Evolutionary conservation across 2,329 filamentous ascomycete genomes (phyloP), one percentile per base, ranked within the genome.

Genomic region (Claviceps humidiphila): DNA sequence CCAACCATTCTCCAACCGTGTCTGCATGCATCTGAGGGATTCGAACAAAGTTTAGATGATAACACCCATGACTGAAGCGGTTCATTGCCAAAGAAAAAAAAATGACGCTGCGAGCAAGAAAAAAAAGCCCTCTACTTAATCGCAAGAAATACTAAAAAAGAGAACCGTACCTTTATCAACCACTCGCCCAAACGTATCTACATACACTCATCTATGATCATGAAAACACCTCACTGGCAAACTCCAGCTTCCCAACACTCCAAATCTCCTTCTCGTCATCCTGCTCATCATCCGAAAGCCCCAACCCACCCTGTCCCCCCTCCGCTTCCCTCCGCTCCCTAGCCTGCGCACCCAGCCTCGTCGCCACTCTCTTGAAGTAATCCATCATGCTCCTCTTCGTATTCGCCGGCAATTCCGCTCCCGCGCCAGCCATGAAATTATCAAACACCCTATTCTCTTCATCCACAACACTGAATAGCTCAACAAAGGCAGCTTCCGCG

Each of bases 211-310:
- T 38, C 11, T 47, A 22, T 13, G 14, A 9, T 55, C 71, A 71
- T 46, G 68, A 66, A 63, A 77, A 76, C 6, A 72, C 66, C 53
- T 88, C 86, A 8, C 79, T 85, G 47, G 71, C 73, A 13, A 90
- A 71, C 65, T 97, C 91, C 49, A 95, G 82, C 69, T 85, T 90
- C 5, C 93, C 93, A 49, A 98, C 85, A 65, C 87, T 93, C 90
- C 89, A 95, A 56, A 98, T 83, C 73, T 98, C 93, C 68, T 81
- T 85, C 73, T 96, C 89, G 69, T 98, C 93, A 64, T 98, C 93
- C 37, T 82, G 73, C 71, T 98, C 93, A 67, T 98, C 93, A 63
- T 87, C 89, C 38, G 85, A 87, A 61, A 98, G 67, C 0, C 90
- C 90, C 49, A 97, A 65, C 0, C 89, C 89, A 47, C 90, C 90